Base-by-base conservation (phyloP, 768 basidiomycete genomes). In the Naganishia randhawae region DNA sequence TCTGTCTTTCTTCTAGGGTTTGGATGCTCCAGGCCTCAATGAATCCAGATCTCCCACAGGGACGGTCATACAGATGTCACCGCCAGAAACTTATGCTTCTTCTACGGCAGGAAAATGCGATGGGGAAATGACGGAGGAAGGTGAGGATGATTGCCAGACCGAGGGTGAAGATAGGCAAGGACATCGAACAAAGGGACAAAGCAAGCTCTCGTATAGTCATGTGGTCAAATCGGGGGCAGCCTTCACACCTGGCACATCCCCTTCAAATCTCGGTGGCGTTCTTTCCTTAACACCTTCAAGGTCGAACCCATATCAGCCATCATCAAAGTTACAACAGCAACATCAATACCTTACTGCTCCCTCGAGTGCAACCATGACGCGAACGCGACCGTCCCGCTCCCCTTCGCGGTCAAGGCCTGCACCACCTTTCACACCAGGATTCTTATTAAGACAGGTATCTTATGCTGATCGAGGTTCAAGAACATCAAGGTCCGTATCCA, bases 151-250 rank as follows among this genome's bases (percentile, higher is more conserved):
- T 48, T 48, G 19, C 19, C n/a, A 48, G 45, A 48, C 25, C 45
- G 45, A 48, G 45, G 25, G 17, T 37, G 57, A 61, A 13, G 32
- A 33, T 22, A 39, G 25, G 4, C 22, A 61, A 41, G 54, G 54
- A 22, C n/a, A 35, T 19, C 37, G 41, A 5, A 25, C 37, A 25
- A 25, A 25, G 57, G 57, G 27, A 25, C 45, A 48, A 22, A 22
- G 45, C 45, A 61, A 61, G 57, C 57, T 25, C 8, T 42, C 57
- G 17, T 61, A 61, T 19, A 61, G 57, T 25, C 57, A 61, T 41
- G 39, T 61, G 2, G 57, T 61, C 35, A 61, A 61, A 22, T 31
- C 57, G 1, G 57, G 57, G 13, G 14, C 57, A 16, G n/a, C n/a
- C n/a, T n/a, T n/a, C n/a, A 61, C 57, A 29, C 57, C 57, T 41